phyloP scores from a whole-genome alignment of 2,329 filamentous ascomycete species.

The Pseudomassariella vexata region DNA sequence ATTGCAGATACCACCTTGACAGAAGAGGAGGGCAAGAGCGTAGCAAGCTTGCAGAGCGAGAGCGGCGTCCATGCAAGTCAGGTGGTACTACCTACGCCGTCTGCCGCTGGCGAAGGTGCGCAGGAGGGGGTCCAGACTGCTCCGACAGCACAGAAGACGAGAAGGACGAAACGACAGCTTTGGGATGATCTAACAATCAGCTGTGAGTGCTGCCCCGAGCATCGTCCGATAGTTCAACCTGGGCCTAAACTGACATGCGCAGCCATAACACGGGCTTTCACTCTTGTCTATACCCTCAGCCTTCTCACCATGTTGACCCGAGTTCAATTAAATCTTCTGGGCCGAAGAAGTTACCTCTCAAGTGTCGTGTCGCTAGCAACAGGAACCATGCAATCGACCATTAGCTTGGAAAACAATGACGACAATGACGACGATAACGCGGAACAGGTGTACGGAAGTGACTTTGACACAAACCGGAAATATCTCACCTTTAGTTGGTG shows the following conservation, averaged over 20 bases:
- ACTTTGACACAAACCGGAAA: slow-evolving; percentile 92
- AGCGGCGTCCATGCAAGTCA: slow-evolving; percentile 82
- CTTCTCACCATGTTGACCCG: slow-evolving; percentile 88
- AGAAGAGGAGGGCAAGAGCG: slow-evolving; percentile 78
- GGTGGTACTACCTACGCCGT: slow-evolving; percentile 49
- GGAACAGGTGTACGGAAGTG: slow-evolving; percentile 79
- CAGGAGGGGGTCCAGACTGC: slow-evolving; percentile 33
- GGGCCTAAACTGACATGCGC: slow-evolving; percentile 9
- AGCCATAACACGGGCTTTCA: slow-evolving; percentile 90
- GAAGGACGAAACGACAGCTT: slow-evolving; percentile 82
- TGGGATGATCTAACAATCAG: slow-evolving; percentile 98
- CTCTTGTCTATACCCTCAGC: slow-evolving; percentile 83
- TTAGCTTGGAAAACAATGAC: slow-evolving; percentile 88
- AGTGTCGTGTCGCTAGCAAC: slow-evolving; percentile 89
- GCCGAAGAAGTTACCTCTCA: slow-evolving; percentile 89
- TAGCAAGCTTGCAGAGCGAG: slow-evolving; percentile 71
- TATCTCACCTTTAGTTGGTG: slow-evolving; percentile 98
- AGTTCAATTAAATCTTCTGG: slow-evolving; percentile 94
- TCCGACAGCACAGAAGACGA: slow-evolving; percentile 41
- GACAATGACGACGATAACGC: slow-evolving; percentile 87
- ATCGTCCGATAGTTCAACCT: neutral
- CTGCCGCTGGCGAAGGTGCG: slow-evolving; percentile 31
- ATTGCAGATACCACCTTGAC: slow-evolving; percentile 66
- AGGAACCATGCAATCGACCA: slow-evolving; percentile 66
- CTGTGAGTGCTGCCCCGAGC: slow-evolving; percentile 55